Conservation (phyloP, 257 asterid species). For the Nicotiana obtusifolia region DNA sequence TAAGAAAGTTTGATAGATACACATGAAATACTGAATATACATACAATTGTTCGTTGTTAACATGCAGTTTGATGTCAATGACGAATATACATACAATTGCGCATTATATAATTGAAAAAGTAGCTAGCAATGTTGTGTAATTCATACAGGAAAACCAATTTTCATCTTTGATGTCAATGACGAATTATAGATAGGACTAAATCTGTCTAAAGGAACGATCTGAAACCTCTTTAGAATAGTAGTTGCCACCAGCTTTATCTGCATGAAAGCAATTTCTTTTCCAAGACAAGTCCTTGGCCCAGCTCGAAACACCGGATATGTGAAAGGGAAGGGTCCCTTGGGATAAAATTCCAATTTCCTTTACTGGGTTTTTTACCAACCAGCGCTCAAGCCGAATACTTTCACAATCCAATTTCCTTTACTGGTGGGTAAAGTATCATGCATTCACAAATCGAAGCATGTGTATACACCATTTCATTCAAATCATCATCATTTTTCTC, state of each 20-base stretch:
- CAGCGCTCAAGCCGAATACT: neutral
- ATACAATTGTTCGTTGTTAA: too few relatives aligned
- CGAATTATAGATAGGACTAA: neutral
- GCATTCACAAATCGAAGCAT: neutral
- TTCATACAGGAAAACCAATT: neutral
- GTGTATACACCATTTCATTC: neutral
- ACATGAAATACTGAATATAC: too few relatives aligned
- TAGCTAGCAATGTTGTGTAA: neutral
- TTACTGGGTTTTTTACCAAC: neutral
- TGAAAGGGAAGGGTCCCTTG: neutral
- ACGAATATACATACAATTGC: too few relatives aligned
- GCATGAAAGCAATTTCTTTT: neutral
- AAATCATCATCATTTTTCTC: neutral
- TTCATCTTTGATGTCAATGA: neutral
- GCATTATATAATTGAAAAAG: too few relatives aligned
- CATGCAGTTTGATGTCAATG: too few relatives aligned
- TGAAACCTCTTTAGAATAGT: too few relatives aligned
- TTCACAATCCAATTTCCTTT: neutral
- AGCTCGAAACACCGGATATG: constrained; percentile 3
- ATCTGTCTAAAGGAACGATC: too few relatives aligned
- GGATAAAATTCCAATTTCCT: neutral
- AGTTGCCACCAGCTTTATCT: too few relatives aligned
- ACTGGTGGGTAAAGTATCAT: constrained; percentile 2
- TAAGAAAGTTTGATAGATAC: too few relatives aligned
- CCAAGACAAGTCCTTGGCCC: constrained; percentile 11